Evolutionary conservation across 768 basidiomycete genomes (phyloP).

Genomic region (Suillus fuscotomentosus): DNA sequence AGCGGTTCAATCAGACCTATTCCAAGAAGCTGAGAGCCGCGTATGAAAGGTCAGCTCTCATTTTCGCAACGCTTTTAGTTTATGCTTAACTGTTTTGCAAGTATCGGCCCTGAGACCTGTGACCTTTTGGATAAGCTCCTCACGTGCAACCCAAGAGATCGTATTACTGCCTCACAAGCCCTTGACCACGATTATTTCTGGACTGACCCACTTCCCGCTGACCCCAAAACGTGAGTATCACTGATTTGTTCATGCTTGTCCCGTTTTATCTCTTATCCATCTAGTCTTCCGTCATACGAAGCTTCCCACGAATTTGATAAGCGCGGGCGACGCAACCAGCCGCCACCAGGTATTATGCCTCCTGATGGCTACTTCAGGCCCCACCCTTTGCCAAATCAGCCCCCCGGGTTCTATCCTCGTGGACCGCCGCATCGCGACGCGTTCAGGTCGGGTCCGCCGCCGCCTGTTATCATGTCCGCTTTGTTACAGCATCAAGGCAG

Average conservation of each 20-base stretch:
- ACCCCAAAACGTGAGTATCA: constrained; percentile 68
- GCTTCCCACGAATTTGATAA: constrained; percentile 84
- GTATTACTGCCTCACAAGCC: constrained; percentile 83
- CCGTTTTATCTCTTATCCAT: not conserved
- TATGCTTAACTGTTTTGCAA: constrained; percentile 25
- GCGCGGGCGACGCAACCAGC: constrained; percentile 55
- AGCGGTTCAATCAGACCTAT: constrained; percentile 49
- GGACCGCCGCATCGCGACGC: constrained; percentile 35
- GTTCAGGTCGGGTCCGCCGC: constrained; percentile 30
- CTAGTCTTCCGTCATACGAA: constrained; percentile 73
- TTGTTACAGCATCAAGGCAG: constrained; percentile 25
- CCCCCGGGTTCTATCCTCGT: constrained; percentile 32
- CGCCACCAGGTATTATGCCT: constrained; percentile 22
- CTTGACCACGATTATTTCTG: constrained; percentile 95
- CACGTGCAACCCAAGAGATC: constrained; percentile 76
- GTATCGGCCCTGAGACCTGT: constrained; percentile 69
- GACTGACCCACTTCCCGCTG: constrained; percentile 84
- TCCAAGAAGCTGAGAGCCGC: constrained; percentile 54
- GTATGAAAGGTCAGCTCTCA: constrained; percentile 57
- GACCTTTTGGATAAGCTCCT: constrained; percentile 84
- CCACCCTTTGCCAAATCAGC: constrained; percentile 14
- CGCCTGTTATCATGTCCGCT: constrained; percentile 27
- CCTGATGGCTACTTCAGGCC: constrained; percentile 20
- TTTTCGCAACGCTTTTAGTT: not conserved
- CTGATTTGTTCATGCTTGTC: not conserved